A percentile compares a stretch with the other conserved stretches of the same genome.
Conservation (phyloP, 2,329 filamentous ascomycete species). For the Ascochyta fabae region DNA sequence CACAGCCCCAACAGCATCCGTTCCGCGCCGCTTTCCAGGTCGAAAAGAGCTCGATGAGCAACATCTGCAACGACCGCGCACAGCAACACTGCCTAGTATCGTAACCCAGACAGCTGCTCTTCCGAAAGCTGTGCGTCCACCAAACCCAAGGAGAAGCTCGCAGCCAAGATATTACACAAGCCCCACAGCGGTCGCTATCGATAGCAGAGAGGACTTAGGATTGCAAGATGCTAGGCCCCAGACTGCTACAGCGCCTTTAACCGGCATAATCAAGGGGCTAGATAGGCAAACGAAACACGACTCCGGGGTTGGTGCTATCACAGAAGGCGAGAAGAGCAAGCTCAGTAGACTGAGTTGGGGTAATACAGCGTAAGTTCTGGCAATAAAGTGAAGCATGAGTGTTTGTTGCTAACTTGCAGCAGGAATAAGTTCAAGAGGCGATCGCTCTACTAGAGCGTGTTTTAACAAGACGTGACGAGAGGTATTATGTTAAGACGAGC, state of each 20-base stretch:
- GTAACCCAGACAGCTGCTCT: not conserved
- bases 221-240: not conserved
- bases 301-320: constrained; percentile 4
- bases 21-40: constrained; percentile 5
- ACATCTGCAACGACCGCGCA: constrained; percentile 9
- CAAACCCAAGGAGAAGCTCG: constrained; percentile 11
- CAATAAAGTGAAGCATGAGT: not conserved
- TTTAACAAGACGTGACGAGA: not conserved
- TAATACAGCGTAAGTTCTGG: constrained; percentile 5
- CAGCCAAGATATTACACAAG: constrained; percentile 27
- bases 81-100: constrained; percentile 2
- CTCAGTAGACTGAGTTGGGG: constrained; percentile 14
- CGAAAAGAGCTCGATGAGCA: constrained; percentile 9
- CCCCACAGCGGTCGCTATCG: not conserved
- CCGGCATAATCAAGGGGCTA: not conserved
- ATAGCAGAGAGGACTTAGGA: constrained; percentile 10
- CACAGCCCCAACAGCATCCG: constrained; percentile 9
- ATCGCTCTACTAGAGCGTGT: constrained; percentile 1
- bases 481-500: not conserved
- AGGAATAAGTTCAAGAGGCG: constrained; percentile 14
- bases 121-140: not conserved
- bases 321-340: constrained; percentile 7
- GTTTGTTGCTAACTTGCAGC: not conserved
- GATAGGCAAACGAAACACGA: constrained; percentile 11
- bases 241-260: not conserved